phyloP scores from a whole-genome alignment of 2,329 filamentous ascomycete species.

The Botrytis galanthina region DNA sequence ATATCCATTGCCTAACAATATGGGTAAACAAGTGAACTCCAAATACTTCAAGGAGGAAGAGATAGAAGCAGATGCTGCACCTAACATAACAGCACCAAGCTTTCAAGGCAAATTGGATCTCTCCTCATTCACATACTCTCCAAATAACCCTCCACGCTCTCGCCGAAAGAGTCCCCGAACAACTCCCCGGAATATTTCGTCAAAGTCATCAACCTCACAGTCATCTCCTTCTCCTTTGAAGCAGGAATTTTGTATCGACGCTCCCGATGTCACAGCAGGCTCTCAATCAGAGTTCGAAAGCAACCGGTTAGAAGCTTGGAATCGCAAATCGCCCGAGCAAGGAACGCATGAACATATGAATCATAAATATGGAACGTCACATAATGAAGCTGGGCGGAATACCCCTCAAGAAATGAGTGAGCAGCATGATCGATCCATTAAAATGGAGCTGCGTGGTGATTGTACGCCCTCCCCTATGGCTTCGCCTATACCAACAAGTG shows the following conservation, averaged over 20 bases:
- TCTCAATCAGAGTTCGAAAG: neutral
- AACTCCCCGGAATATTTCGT: neutral
- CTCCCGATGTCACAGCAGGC: neutral
- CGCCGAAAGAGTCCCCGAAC: slow-evolving; percentile 17
- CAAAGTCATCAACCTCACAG: neutral
- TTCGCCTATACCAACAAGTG: neutral
- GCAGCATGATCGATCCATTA: neutral
- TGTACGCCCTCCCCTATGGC: neutral
- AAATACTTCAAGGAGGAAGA: slow-evolving; percentile 3
- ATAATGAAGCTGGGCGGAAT: too few relatives aligned
- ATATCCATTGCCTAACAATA: neutral
- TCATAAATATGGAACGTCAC: neutral
- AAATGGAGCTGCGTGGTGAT: neutral
- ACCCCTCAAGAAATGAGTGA: neutral
- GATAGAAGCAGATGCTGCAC: neutral
- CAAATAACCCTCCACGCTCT: slow-evolving; percentile 14
- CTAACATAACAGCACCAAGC: slow-evolving; percentile 22
- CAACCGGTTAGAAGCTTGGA: neutral
- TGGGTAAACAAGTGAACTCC: slow-evolving; percentile 2
- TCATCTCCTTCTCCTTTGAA: neutral
- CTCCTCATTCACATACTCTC: slow-evolving; percentile 28
- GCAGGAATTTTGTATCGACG: neutral
- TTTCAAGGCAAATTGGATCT: slow-evolving; percentile 35
- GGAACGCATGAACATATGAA: neutral
- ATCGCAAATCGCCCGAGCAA: neutral